phyloP scores from a whole-genome alignment of 2,329 filamentous ascomycete genomes.

The Ceratocystis cacaofunesta region DNA sequence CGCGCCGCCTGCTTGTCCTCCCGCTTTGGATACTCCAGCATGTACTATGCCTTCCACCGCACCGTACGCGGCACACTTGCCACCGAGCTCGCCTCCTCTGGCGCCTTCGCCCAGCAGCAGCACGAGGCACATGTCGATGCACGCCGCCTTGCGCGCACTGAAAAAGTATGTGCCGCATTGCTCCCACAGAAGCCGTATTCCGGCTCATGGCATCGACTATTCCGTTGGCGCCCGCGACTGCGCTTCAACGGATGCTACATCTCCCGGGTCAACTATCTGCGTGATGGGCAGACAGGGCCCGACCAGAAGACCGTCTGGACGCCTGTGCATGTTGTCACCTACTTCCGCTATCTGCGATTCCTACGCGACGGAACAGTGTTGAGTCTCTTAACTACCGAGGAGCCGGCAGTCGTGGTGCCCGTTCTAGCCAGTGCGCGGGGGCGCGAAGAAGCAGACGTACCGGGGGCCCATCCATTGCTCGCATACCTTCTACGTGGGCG shows the following conservation, averaged over 20 bases:
- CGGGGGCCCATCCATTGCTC: conserved; percentile 24
- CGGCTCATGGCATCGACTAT: conserved; percentile 51
- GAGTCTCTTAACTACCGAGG: conserved; percentile 62
- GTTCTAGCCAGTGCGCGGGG: conserved; percentile 64
- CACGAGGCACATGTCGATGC: conserved; percentile 22
- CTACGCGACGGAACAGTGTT: conserved; percentile 79
- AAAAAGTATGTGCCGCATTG: conserved; percentile 6
- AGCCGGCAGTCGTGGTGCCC: conserved; percentile 78
- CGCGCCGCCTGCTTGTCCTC: conserved; percentile 53
- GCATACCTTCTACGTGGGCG: conserved; percentile 43
- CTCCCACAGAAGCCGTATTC: conserved; percentile 33
- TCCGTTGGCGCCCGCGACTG: conserved; percentile 67
- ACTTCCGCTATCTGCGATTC: conserved; percentile 93
- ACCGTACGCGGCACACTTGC: conserved; percentile 27
- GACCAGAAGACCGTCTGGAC: conserved; percentile 61
- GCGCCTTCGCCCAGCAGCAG: conserved; percentile 21
- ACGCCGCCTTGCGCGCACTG: conserved; percentile 15
- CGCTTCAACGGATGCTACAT: conserved; percentile 96
- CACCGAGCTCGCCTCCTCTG: background rate
- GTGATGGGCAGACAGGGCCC: conserved; percentile 58
- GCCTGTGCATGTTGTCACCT: conserved; percentile 90
- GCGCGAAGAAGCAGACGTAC: conserved; percentile 46
- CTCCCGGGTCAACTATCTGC: conserved; percentile 86
- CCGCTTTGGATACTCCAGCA: conserved; percentile 64
- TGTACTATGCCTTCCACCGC: conserved; percentile 67